Conservation (phyloP, 73 alveolate species). For the Urostyla sp. region DNA sequence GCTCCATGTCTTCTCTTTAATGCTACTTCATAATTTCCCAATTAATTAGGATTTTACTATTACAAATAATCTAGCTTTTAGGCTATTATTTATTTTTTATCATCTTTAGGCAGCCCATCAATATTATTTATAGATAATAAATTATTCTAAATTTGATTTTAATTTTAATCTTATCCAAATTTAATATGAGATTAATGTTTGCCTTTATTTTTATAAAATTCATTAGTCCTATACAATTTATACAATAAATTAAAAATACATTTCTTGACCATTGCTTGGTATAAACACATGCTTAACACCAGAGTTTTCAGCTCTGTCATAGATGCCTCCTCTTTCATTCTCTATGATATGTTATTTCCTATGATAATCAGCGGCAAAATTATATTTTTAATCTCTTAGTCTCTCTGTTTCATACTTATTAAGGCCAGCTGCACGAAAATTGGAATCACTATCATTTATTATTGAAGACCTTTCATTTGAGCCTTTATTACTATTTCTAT, state of each 20-base stretch:
- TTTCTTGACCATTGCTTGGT: conserved; percentile 26
- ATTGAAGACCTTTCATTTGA: not conserved
- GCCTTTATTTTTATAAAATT: conserved; percentile 28
- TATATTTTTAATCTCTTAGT: conserved; percentile 35
- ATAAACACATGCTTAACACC: conserved; percentile 33
- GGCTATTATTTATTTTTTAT: not conserved
- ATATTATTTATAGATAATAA: not conserved
- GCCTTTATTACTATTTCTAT: too few species aligned
- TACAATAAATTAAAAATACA: not conserved
- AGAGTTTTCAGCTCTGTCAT: conserved; percentile 47
- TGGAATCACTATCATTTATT: not conserved
- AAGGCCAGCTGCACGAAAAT: conserved; percentile 37
- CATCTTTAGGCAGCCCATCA: conserved; percentile 29
- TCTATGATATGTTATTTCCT: conserved; percentile 44
- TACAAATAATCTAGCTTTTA: conserved; percentile 9
- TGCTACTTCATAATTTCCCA: conserved; percentile 27
- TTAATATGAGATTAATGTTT: conserved; percentile 35
- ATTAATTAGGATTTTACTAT: not conserved
- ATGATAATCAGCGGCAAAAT: conserved; percentile 45
- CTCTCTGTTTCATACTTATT: conserved; percentile 30
- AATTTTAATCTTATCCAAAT: not conserved
- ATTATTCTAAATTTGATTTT: not conserved
- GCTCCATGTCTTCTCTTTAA: conserved; percentile 55
- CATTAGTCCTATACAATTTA: not conserved
- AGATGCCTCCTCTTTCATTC: conserved; percentile 49